Percentiles rank a stretch among this genome's conserved stretches.
Evolutionary conservation across 1,139 yeast genomes (phyloP).

Genomic region (Debaryomyces sp.): DNA sequence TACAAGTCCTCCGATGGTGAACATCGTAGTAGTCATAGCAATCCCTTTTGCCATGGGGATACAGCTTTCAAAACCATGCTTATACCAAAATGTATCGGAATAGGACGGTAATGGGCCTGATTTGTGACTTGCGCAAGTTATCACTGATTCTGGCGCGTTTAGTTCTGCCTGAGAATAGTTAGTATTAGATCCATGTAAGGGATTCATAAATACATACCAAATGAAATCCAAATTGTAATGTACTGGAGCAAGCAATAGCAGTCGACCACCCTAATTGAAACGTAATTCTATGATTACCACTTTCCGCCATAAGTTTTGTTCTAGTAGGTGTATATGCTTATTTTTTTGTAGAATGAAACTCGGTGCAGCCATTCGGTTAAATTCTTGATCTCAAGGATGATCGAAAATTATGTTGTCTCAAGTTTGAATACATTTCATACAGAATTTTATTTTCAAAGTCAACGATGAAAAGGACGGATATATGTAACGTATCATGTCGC

Average conservation of each 20-base stretch:
- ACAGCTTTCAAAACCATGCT: constrained; percentile 29
- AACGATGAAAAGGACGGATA: not conserved
- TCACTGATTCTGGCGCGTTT: constrained; percentile 75
- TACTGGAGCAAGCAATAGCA: constrained; percentile 62
- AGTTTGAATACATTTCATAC: not conserved
- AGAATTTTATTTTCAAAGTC: not conserved
- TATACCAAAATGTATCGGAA: constrained; percentile 30
- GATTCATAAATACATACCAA: constrained; percentile 31
- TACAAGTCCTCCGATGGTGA: constrained; percentile 40
- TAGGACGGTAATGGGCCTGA: constrained; percentile 27
- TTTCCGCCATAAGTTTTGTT: not conserved
- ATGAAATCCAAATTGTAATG: constrained; percentile 87
- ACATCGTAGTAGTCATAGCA: constrained; percentile 38
- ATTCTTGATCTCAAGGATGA: not conserved
- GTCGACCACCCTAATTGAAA: constrained; percentile 37
- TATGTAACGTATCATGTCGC: not conserved
- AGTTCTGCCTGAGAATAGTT: constrained; percentile 55
- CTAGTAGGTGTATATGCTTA: not conserved
- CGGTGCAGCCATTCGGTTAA: not conserved
- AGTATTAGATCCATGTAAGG: not conserved
- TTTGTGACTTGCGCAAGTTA: constrained; percentile 45
- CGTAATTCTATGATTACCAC: constrained; percentile 14
- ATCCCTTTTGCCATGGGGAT: constrained; percentile 28
- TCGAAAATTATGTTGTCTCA: not conserved
- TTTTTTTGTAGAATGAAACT: not conserved